Evolutionary conservation across 192 early-diverging fungal species (phyloP).

Genomic region (Podila verticillata): DNA sequence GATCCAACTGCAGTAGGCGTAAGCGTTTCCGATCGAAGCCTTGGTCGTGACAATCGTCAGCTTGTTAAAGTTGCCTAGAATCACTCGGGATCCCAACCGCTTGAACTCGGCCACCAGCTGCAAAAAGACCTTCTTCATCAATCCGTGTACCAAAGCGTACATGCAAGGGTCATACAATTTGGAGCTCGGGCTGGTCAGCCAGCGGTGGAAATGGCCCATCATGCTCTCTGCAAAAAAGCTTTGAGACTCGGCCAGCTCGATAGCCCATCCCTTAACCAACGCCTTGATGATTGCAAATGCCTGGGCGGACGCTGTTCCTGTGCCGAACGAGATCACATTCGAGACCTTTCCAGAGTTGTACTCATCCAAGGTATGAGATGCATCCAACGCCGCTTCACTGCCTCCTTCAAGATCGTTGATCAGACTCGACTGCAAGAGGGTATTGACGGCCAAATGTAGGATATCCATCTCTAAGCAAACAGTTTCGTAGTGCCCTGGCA

Average conservation of each 20-base stretch:
- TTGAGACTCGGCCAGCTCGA: conserved; percentile 67
- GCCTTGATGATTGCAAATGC: conserved; percentile 81
- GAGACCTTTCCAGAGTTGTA: conserved; percentile 60
- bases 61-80: conserved; percentile 85
- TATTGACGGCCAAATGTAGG: conserved; percentile 83
- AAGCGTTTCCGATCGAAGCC: conserved; percentile 73
- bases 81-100: conserved; percentile 77
- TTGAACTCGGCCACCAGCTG: conserved; percentile 86
- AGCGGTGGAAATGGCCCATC: conserved; percentile 88
- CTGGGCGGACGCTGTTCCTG: conserved; percentile 54
- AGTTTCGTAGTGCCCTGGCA: conserved; percentile 78
- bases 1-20: conserved; percentile 80
- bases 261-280: conserved; percentile 84
- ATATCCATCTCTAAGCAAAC: conserved; percentile 89
- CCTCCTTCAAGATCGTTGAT: conserved; percentile 83
- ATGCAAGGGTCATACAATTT: conserved; percentile 88
- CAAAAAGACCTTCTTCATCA: conserved; percentile 93
- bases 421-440: conserved; percentile 77
- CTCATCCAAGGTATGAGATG: conserved; percentile 69
- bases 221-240: conserved; percentile 78
- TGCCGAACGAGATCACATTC: conserved; percentile 50
- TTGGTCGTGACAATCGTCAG: conserved; percentile 86
- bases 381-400: conserved; percentile 51
- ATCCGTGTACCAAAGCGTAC: conserved; percentile 77
- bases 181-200: conserved; percentile 82